These are phyloP conservation scores for Tricladium varicosporioides DNA, from an alignment of 2,329 filamentous ascomycete species.

Conservation along the genomic window DNA sequence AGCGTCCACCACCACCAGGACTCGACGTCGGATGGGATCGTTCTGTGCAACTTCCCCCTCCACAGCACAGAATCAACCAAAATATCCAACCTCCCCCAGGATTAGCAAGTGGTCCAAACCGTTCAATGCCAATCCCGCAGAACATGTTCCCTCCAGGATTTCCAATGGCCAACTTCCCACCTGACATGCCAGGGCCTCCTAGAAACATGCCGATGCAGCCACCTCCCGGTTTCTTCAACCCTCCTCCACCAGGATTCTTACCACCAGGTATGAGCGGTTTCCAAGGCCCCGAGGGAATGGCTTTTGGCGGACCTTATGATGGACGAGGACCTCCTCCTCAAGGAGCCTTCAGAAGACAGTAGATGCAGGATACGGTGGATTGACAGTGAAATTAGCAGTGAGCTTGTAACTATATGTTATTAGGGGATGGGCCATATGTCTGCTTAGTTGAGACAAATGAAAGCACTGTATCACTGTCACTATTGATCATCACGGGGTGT, in stretches of 20 bases:
- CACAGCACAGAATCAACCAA: slow-evolving; percentile 39
- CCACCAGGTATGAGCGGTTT: slow-evolving; percentile 55
- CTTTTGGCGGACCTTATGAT: slow-evolving; percentile 52
- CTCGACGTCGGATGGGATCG: slow-evolving; percentile 50
- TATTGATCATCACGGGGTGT: too few species aligned
- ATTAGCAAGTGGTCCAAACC: slow-evolving; percentile 41
- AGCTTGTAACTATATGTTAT: slow-evolving; percentile 13
- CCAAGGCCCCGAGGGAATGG: slow-evolving; percentile 51
- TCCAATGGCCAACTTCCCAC: slow-evolving; percentile 47
- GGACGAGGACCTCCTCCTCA: slow-evolving; percentile 54
- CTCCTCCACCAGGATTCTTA: slow-evolving; percentile 54
- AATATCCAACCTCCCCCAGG: slow-evolving; percentile 63
- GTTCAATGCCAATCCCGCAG: slow-evolving; percentile 47
- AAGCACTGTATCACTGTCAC: slow-evolving; percentile 3
- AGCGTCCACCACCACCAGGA: slow-evolving; percentile 60
- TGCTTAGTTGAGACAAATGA: slow-evolving; percentile 11
- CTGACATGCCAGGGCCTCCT: slow-evolving; percentile 42
- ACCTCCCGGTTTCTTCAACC: slow-evolving; percentile 45
- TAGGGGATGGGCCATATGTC: slow-evolving; percentile 2
- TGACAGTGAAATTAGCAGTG: slow-evolving; percentile 3
- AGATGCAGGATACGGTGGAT: slow-evolving; percentile 11
- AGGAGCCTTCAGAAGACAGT: slow-evolving; percentile 42
- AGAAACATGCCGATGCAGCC: slow-evolving; percentile 48
- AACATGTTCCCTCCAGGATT: slow-evolving; percentile 64
- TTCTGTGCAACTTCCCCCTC: slow-evolving; percentile 37